A percentile compares a stretch with the other conserved stretches of the same genome.
Conservation (phyloP, 2,329 filamentous ascomycete genomes). For the Pseudogymnoascus sp. region DNA sequence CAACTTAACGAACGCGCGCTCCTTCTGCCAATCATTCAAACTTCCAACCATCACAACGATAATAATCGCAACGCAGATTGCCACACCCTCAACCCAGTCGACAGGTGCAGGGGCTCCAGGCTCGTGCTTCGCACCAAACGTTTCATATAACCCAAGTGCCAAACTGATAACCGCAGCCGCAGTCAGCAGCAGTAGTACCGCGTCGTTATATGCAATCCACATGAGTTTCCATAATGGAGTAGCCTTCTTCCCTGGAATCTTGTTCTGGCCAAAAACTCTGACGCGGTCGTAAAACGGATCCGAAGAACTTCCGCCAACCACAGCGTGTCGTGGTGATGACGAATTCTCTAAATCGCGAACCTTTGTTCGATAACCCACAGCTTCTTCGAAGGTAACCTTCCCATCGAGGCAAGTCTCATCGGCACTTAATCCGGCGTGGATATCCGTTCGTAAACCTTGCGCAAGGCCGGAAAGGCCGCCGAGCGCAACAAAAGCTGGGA, state of each 20-base stretch:
- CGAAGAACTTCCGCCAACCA: conserved; percentile 43
- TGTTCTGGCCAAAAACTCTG: conserved; percentile 53
- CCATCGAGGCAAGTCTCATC: conserved; percentile 43
- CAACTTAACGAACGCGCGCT: conserved; percentile 70
- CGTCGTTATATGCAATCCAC: conserved; percentile 75
- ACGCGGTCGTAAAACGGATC: conserved; percentile 45
- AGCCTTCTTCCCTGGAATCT: conserved; percentile 55
- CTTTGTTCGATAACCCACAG: conserved; percentile 59
- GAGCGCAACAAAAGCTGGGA: conserved; percentile 42
- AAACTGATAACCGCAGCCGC: conserved; percentile 63
- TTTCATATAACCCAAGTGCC: conserved; percentile 64
- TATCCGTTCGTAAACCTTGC: conserved; percentile 42
- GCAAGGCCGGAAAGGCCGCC: conserved; percentile 48
- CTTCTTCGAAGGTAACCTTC: conserved; percentile 42
- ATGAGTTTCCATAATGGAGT: conserved; percentile 57
- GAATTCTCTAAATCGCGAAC: conserved; percentile 54
- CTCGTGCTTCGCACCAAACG: conserved; percentile 43
- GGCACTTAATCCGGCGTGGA: conserved; percentile 40
- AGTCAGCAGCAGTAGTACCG: conserved; percentile 62
- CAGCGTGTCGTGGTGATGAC: conserved; percentile 38
- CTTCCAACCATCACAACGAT: conserved; percentile 67
- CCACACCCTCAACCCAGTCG: conserved; percentile 72
- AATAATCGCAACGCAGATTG: conserved; percentile 66
- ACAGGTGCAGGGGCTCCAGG: conserved; percentile 40
- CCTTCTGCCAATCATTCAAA: conserved; percentile 77